Evolutionary conservation across 2,329 filamentous ascomycete species (phyloP).

Genomic region (Penicillium verrucosum): DNA sequence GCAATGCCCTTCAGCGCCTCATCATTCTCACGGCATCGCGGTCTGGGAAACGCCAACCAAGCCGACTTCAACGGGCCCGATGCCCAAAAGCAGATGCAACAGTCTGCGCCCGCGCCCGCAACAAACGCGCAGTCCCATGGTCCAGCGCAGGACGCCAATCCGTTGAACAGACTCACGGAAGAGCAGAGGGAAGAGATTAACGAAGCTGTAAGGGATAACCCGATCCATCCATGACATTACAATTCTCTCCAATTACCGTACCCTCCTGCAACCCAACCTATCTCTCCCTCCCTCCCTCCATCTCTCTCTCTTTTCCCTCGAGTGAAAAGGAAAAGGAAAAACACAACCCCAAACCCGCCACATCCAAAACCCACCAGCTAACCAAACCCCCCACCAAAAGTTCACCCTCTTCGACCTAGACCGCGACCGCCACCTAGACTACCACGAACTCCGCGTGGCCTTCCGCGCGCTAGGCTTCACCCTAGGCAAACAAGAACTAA

Average conservation of each 20-base stretch:
- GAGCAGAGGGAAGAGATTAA: conserved; percentile 92
- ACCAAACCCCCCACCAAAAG: conserved; percentile 44
- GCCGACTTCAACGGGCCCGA: conserved; percentile 27
- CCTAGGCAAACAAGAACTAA: conserved; percentile 79
- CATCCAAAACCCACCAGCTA: not conserved
- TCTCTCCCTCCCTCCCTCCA: no score
- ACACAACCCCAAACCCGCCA: not conserved
- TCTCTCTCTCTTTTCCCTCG: not conserved
- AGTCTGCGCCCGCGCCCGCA: conserved; percentile 35
- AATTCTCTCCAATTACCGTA: not conserved
- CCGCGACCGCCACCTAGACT: conserved; percentile 90
- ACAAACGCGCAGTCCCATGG: conserved; percentile 40
- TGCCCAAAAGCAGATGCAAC: conserved; percentile 28
- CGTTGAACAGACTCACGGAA: conserved; percentile 64
- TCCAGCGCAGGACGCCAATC: conserved; percentile 48
- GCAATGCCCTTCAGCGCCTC: conserved; percentile 45
- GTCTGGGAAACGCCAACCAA: conserved; percentile 27
- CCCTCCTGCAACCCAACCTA: not conserved
- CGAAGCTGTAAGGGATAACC: conserved; percentile 68
- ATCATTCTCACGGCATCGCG: conserved; percentile 42
- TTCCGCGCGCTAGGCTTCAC: conserved; percentile 95
- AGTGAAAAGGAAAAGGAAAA: not conserved
- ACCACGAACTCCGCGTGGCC: conserved; percentile 96
- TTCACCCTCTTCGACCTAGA: conserved; percentile 96
- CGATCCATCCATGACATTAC: not conserved